phyloP scores from a whole-genome alignment of 805 yeast species.

The Saccharomycopsis sp. region DNA sequence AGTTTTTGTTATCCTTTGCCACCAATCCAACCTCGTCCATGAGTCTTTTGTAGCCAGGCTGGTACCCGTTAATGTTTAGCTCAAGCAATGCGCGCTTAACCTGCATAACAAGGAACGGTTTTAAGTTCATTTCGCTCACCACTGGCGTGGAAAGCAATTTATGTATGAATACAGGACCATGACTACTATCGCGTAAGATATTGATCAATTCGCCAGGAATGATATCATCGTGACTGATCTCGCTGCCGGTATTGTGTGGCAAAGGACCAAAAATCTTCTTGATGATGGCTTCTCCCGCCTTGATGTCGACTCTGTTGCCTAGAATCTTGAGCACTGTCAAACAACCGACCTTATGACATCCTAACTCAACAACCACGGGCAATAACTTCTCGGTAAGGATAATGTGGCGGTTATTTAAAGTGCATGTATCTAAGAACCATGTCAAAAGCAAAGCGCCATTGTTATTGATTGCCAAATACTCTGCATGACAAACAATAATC shows the following conservation, averaged over 20 bases:
- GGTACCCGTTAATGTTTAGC: slow-evolving; percentile 46
- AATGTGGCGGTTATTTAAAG: slow-evolving; percentile 55
- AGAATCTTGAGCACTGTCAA: slow-evolving; percentile 74
- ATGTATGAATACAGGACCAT: slow-evolving; percentile 73
- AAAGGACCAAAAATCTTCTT: slow-evolving; percentile 57
- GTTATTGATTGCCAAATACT: slow-evolving; percentile 70
- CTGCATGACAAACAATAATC: slow-evolving; percentile 70
- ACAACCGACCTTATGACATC: slow-evolving; percentile 80
- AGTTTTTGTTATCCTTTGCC: slow-evolving; percentile 1
- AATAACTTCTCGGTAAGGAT: slow-evolving; percentile 57
- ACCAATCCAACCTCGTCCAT: slow-evolving; percentile 86
- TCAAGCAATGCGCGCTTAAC: slow-evolving; percentile 59
- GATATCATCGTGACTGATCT: slow-evolving; percentile 23
- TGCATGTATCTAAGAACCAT: slow-evolving; percentile 89
- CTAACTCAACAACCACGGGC: slow-evolving; percentile 55
- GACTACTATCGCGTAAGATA: slow-evolving; percentile 58
- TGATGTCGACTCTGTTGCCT: slow-evolving; percentile 57
- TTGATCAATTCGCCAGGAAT: slow-evolving; percentile 39
- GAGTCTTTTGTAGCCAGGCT: slow-evolving; percentile 67
- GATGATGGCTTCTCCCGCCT: slow-evolving; percentile 56
- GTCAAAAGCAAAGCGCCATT: slow-evolving; percentile 88
- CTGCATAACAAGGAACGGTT: slow-evolving; percentile 52
- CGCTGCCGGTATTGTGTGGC: slow-evolving; percentile 22
- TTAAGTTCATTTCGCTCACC: slow-evolving; percentile 46
- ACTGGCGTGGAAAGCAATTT: slow-evolving; percentile 73